Conservation (phyloP, 176 grass and related monocot species). For the Triticum turgidum region DNA sequence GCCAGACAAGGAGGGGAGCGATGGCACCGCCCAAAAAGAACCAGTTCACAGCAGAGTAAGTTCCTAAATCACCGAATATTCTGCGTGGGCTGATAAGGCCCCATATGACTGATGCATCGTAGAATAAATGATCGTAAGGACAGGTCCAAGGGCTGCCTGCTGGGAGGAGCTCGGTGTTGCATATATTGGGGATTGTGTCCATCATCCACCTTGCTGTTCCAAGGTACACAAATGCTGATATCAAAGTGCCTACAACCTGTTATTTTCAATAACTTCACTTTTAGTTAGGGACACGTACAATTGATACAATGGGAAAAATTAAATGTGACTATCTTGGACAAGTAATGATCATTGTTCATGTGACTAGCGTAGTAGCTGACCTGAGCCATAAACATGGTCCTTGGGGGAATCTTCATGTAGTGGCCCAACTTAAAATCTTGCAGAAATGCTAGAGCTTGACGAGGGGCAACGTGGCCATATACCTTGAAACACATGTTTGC, state of each 20-base stretch:
- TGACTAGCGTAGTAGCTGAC: background rate
- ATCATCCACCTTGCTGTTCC: slow-evolving; percentile 89
- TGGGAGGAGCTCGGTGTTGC: slow-evolving; percentile 64
- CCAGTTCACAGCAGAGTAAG: no score
- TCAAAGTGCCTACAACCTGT: slow-evolving; percentile 73
- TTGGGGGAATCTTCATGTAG: no score
- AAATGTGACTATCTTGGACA: background rate
- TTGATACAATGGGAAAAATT: background rate
- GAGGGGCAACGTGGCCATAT: slow-evolving; percentile 80
- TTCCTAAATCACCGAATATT: no score
- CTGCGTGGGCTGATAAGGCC: no score
- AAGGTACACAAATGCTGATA: slow-evolving; percentile 69
- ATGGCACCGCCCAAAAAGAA: no score
- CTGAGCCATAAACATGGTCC: no score
- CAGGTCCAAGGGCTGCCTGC: slow-evolving; percentile 82
- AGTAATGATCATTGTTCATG: background rate
- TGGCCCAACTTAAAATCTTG: no score
- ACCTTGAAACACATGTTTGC: slow-evolving; percentile 98
- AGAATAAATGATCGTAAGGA: slow-evolving; percentile 73
- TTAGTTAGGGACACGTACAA: background rate
- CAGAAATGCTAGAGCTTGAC: slow-evolving; percentile 59
- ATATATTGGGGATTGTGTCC: slow-evolving; percentile 76
- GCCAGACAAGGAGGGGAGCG: no score
- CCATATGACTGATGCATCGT: slow-evolving; percentile 40
- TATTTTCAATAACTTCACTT: background rate